Conservation (phyloP, 768 basidiomycete genomes). For the Royoungia palumana region DNA sequence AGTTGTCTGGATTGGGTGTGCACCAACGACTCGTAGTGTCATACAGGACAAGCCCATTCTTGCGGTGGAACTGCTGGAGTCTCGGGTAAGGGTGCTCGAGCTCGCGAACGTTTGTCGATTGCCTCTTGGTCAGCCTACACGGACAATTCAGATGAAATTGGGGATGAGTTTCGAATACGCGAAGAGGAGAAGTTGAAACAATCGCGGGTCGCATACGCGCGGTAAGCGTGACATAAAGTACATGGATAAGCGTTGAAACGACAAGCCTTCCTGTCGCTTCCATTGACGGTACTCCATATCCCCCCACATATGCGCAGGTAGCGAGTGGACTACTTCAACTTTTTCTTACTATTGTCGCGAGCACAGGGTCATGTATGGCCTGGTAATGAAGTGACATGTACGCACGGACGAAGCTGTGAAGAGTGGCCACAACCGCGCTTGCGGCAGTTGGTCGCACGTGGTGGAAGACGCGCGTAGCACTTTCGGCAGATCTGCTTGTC, state of each 20-base stretch:
- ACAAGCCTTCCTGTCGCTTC: background rate
- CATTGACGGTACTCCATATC: slow-evolving; percentile 11
- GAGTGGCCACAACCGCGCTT: slow-evolving; percentile 91
- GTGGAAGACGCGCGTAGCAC: slow-evolving; percentile 99
- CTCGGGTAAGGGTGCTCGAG: too few species aligned
- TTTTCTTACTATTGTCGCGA: slow-evolving; percentile 71
- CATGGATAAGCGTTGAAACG: slow-evolving; percentile 7
- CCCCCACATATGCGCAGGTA: slow-evolving; percentile 2
- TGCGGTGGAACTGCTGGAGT: too few species aligned
- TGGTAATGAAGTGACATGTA: slow-evolving; percentile 16
- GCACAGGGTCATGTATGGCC: slow-evolving; percentile 1
- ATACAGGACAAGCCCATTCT: too few species aligned
- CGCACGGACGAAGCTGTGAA: slow-evolving; percentile 87
- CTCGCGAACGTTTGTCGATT: too few species aligned
- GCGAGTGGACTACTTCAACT: slow-evolving; percentile 72
- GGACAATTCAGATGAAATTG: too few species aligned
- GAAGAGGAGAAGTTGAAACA: background rate
- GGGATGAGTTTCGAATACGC: too few species aligned
- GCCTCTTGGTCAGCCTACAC: too few species aligned
- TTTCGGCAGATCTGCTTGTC: slow-evolving; percentile 99
- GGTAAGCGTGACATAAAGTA: slow-evolving; percentile 18
- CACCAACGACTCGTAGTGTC: too few species aligned
- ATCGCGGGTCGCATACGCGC: slow-evolving; percentile 19
- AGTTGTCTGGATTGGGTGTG: too few species aligned
- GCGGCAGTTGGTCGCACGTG: slow-evolving; percentile 99